A percentile compares a stretch with the other conserved stretches of the same genome.
These are phyloP conservation scores for Penicillium soppii DNA, from an alignment of 495 filamentous ascomycete genomes.

Conservation along the genomic window DNA sequence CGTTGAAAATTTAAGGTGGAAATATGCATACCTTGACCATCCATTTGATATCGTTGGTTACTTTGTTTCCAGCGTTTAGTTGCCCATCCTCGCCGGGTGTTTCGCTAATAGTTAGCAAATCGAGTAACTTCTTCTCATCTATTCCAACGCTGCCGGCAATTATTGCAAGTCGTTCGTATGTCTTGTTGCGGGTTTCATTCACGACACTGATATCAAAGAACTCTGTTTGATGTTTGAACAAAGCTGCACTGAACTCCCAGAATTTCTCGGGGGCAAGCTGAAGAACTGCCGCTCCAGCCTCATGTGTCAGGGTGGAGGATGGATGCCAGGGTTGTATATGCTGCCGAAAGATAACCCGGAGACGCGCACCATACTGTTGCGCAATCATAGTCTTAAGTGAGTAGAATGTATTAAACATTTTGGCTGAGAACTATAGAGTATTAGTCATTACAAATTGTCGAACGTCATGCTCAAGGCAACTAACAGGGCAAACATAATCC, in stretches of 20 bases:
- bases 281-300: constrained; percentile 79
- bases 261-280: constrained; percentile 66
- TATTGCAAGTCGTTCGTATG: constrained; percentile 74
- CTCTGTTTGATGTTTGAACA: constrained; percentile 68
- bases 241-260: constrained; percentile 69
- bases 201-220: constrained; percentile 84
- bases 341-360: constrained; percentile 80
- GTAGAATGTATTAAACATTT: constrained; percentile 73
- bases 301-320: constrained; percentile 81
- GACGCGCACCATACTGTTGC: constrained; percentile 53
- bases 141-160: constrained; percentile 68
- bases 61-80: constrained; percentile 72
- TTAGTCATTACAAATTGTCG: not conserved
- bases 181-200: constrained; percentile 77
- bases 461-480: constrained; percentile 14
- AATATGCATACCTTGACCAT: constrained; percentile 64
- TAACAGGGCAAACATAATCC: constrained; percentile 81
- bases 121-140: constrained; percentile 61
- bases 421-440: constrained; percentile 51
- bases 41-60: constrained; percentile 81
- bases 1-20: not conserved
- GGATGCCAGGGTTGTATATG: constrained; percentile 98
- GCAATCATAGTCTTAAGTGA: constrained; percentile 56
- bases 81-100: constrained; percentile 59
- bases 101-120: constrained; percentile 62